Evolutionary conservation across 805 yeast species (phyloP).

Genomic region (Candida berthetii): DNA sequence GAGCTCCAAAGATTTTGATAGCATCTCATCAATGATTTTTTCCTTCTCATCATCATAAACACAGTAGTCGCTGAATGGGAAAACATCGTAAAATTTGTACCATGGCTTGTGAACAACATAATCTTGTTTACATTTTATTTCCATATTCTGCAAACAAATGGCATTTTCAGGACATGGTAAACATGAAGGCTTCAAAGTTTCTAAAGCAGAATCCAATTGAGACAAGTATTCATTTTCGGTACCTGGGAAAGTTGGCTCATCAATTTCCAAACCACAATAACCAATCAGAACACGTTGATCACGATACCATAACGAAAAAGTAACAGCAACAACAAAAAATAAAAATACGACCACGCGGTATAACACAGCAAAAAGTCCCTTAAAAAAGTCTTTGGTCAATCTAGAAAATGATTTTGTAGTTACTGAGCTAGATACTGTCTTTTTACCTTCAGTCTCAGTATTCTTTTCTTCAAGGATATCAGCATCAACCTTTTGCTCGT

Average conservation of each 20-base stretch:
- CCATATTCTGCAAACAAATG: slow-evolving; percentile 55
- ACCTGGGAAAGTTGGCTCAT: slow-evolving; percentile 32
- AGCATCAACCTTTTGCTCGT: no score
- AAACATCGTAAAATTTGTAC: slow-evolving; percentile 45
- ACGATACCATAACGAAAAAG: slow-evolving; percentile 53
- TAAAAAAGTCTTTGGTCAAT: slow-evolving; percentile 2
- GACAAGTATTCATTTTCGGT: slow-evolving; percentile 24
- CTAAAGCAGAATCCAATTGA: slow-evolving; percentile 38
- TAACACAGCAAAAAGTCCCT: slow-evolving; percentile 8
- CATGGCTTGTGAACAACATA: slow-evolving; percentile 46
- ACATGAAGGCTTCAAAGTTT: slow-evolving; percentile 54
- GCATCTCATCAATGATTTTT: slow-evolving; percentile 58
- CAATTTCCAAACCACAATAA: slow-evolving; percentile 64
- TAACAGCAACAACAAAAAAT: slow-evolving; percentile 27
- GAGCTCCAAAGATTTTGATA: slow-evolving; percentile 57
- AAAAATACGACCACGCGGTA: slow-evolving; percentile 26
- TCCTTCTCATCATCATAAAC: slow-evolving; percentile 68
- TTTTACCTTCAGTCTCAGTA: slow-evolving; percentile 3
- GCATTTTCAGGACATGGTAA: slow-evolving; percentile 79
- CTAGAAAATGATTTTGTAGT: not conserved
- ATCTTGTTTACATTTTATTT: slow-evolving; percentile 67
- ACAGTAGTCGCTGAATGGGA: slow-evolving; percentile 64
- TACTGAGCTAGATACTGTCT: not conserved
- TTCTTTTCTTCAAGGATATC: slow-evolving; percentile 2
- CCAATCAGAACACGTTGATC: slow-evolving; percentile 61